Conservation (phyloP, 495 filamentous ascomycete species). For the Xylaria flabelliformis region DNA sequence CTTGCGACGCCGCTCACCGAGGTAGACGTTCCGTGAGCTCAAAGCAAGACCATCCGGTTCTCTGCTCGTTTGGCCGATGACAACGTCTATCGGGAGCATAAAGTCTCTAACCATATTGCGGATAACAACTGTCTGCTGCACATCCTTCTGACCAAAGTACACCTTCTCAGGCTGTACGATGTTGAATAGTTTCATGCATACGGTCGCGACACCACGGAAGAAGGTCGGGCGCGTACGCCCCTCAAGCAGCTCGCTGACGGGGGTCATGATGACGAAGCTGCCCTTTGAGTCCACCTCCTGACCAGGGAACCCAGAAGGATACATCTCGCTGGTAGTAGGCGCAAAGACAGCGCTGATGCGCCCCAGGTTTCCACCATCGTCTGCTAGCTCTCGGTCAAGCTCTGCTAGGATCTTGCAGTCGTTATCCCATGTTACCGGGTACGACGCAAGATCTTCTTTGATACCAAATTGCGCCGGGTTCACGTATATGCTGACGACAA, state of each 20-base stretch:
- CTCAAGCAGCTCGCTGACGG: conserved; percentile 79
- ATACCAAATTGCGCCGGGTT: conserved; percentile 97
- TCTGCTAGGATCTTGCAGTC: conserved; percentile 70
- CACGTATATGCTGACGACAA: conserved; percentile 90
- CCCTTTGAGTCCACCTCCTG: conserved; percentile 78
- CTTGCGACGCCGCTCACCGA: conserved; percentile 73
- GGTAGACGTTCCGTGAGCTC: conserved; percentile 93
- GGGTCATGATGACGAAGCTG: conserved; percentile 93
- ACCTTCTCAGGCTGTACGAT: conserved; percentile 84
- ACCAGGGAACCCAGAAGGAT: conserved; percentile 82
- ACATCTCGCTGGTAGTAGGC: conserved; percentile 83
- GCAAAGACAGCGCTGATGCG: conserved; percentile 83
- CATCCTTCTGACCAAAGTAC: conserved; percentile 98
- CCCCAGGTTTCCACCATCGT: conserved; percentile 61
- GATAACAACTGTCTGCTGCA: conserved; percentile 94
- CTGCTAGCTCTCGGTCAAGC: conserved; percentile 75
- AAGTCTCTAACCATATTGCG: conserved; percentile 87
- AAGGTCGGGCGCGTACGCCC: conserved; percentile 90
- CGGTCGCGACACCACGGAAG: conserved; percentile 93
- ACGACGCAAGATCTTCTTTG: conserved; percentile 83
- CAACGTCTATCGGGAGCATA: conserved; percentile 76
- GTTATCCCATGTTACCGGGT: conserved; percentile 87
- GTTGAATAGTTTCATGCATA: conserved; percentile 98
- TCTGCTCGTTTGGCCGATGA: conserved; percentile 75
- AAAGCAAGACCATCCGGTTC: conserved; percentile 87